Evolutionary conservation across 257 asterid species (phyloP), one percentile per base, ranked within the genome.

Genomic region (Plantago major): DNA sequence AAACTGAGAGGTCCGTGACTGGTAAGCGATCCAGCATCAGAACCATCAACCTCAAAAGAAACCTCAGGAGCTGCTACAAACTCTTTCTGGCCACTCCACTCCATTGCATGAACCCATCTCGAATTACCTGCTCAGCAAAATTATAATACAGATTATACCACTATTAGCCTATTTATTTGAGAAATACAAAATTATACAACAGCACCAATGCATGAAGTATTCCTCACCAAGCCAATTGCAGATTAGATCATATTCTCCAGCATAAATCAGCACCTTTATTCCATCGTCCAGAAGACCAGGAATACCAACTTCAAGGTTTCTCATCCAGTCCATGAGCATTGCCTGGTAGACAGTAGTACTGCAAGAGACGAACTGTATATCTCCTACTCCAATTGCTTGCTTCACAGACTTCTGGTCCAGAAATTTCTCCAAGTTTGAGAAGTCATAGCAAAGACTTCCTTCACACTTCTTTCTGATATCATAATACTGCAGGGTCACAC

Each of bases 81-180:
- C 70, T 81, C 95, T 22, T 85, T 76, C 73, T 84, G 82, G 55
- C 98, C 96, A 67, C 79, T 77, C 98, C 98, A 90, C 77, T 88
- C 78, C 98, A 90, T 90, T 50, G 94, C 88, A 54, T 88, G 93
- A 62, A 90, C 98, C 98, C 98, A 90, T 65, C 98, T 90, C 49
- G 95, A 87, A 72, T 88, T 90, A 73, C 98, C 98, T 90, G 80
- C 58, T 55, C 66, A 13, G 38, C 40, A 13, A 66, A 63, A 64
- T 45, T 37, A 63, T 37, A 48, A 46, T 16, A 28, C 15, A 64
- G 19, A 15, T 40, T 7, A 55, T 67, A 40, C 11, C 55, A 42
- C 18, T n/a, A 70, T 44, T 44, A 8, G 52, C 55, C 44, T 11
- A 59, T 37, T 48, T 4, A 38, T 40, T 47, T 33, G 62, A 64